Evolutionary conservation across 306 rosid genomes (phyloP).

Genomic region (Rosa persica): DNA sequence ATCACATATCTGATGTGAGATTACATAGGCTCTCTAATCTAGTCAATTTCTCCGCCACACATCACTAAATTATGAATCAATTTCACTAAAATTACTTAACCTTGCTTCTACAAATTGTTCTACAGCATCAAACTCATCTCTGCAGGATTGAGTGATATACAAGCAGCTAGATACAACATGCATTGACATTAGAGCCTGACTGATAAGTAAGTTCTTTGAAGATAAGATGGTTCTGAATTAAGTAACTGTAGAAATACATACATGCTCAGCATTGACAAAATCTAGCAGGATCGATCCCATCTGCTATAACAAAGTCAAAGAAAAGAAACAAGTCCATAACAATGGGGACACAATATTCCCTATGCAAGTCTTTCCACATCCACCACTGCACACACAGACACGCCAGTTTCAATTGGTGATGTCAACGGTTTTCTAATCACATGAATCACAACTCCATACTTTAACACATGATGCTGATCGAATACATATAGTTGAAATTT

Average conservation of each 20-base stretch:
- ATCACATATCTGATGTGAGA: too few species aligned
- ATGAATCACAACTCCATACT: neutral
- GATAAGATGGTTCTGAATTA: neutral
- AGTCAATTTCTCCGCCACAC: neutral
- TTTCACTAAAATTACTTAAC: neutral
- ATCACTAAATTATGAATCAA: neutral
- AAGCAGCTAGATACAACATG: neutral
- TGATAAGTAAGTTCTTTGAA: neutral
- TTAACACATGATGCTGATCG: neutral
- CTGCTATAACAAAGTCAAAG: neutral
- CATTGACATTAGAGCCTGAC: neutral
- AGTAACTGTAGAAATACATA: neutral
- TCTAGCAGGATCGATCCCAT: neutral
- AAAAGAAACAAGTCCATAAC: neutral
- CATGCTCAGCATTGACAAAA: neutral
- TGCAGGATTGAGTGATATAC: conserved; percentile 31
- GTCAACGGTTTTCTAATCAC: neutral
- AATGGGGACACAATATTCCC: conserved; percentile 8
- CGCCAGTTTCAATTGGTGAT: neutral
- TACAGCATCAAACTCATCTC: conserved; percentile 65
- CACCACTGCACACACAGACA: neutral
- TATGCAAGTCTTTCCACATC: neutral
- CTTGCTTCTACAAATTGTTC: conserved; percentile 62
- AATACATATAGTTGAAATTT: neutral
- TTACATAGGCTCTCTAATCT: neutral